Conservation (phyloP, 2,329 filamentous ascomycete species). For the Lasiodiplodia theobromae region DNA sequence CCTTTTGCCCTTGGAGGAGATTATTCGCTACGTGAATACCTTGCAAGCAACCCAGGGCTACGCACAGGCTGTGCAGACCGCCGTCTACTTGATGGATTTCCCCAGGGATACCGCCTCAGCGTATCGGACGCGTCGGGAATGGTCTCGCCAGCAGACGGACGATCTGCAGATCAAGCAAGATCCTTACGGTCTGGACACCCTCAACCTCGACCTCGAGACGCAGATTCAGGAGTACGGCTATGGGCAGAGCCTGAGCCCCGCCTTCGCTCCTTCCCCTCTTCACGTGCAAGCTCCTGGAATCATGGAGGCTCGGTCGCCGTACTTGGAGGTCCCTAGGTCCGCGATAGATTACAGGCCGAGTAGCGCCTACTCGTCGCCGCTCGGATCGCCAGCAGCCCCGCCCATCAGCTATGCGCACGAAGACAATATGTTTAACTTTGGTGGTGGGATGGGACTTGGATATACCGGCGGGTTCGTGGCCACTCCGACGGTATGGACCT, state of each 20-base stretch:
- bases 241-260: conserved; percentile 56
- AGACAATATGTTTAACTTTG: conserved; percentile 51
- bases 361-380: conserved; percentile 46
- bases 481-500: conserved; percentile 51
- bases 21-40: conserved; percentile 75
- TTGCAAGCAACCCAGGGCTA: conserved; percentile 60
- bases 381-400: conserved; percentile 46
- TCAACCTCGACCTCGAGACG: conserved; percentile 50
- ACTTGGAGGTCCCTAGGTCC: conserved; percentile 54
- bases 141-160: conserved; percentile 47
- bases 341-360: conserved; percentile 40
- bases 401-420: conserved; percentile 46
- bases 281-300: conserved; percentile 47
- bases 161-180: conserved; percentile 44
- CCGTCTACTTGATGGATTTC: conserved; percentile 55
- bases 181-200: conserved; percentile 46
- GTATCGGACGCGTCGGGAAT: conserved; percentile 51
- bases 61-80: conserved; percentile 51
- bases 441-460: conserved; percentile 44
- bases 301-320: conserved; percentile 49
- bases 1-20: conserved; percentile 83
- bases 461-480: conserved; percentile 54
- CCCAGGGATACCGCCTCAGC: conserved; percentile 52
- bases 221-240: conserved; percentile 51
- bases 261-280: conserved; percentile 56